Conservation (phyloP, 768 basidiomycete species). For the Wakefieldia striispora region DNA sequence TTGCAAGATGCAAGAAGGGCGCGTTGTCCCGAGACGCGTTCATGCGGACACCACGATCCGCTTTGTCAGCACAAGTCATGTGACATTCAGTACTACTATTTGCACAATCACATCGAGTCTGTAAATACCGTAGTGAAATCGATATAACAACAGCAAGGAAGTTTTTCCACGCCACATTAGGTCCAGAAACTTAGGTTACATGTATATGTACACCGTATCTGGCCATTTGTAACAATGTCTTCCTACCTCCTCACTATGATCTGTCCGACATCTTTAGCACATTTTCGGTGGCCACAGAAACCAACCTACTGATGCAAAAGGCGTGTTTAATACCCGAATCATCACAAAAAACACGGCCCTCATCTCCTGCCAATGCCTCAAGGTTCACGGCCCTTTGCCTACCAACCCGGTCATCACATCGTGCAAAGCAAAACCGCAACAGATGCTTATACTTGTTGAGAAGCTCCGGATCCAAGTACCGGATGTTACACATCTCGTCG, state of each 20-base stretch:
- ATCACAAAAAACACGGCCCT: conserved; percentile 42
- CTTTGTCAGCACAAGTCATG: conserved; percentile 17
- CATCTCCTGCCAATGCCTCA: conserved; percentile 36
- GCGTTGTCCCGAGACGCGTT: too few species aligned
- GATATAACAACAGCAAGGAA: too few species aligned
- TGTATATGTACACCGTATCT: conserved; percentile 3
- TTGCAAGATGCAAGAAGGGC: too few species aligned
- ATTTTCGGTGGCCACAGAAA: not conserved
- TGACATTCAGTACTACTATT: conserved; percentile 2
- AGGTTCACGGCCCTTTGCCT: conserved; percentile 48
- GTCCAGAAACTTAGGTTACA: too few species aligned
- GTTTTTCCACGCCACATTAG: too few species aligned
- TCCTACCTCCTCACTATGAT: conserved; percentile 51
- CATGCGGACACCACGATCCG: not conserved
- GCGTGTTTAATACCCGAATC: conserved; percentile 58
- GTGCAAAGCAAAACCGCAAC: conserved; percentile 58
- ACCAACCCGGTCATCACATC: conserved; percentile 69
- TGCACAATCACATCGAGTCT: too few species aligned
- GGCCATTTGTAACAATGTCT: conserved; percentile 49
- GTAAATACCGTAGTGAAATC: too few species aligned
- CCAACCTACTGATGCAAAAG: conserved; percentile 66
- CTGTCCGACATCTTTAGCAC: conserved; percentile 26
- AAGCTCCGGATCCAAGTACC: conserved; percentile 45
- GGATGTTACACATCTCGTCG: conserved; percentile 67
- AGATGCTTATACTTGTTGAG: conserved; percentile 39